Percentiles rank a stretch among this genome's conserved stretches.
Evolutionary conservation across 1,284 basidiomycete genomes (phyloP).

Genomic region (Irpex lacteus): DNA sequence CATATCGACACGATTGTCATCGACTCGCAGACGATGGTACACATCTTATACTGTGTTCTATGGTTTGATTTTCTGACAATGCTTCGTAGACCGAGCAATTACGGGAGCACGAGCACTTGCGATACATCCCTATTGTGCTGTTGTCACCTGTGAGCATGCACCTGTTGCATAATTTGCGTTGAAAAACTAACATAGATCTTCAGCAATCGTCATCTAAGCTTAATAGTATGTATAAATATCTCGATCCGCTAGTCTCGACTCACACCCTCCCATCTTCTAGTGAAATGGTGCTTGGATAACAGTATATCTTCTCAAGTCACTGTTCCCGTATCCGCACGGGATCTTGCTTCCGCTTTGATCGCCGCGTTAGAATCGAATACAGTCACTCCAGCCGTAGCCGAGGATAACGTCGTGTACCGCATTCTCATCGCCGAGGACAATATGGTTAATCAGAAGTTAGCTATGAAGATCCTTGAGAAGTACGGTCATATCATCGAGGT

Average conservation of each 20-base stretch:
- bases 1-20: slow-evolving; percentile 96
- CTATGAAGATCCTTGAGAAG: slow-evolving; percentile 96
- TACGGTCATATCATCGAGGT: slow-evolving; percentile 97
- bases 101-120: slow-evolving; percentile 89
- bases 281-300: slow-evolving; percentile 90
- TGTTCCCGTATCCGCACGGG: slow-evolving; percentile 86
- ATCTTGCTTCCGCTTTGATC: slow-evolving; percentile 89
- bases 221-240: slow-evolving; percentile 53
- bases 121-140: slow-evolving; percentile 97
- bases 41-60: slow-evolving; percentile 30
- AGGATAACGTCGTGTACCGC: slow-evolving; percentile 85
- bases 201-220: slow-evolving; percentile 58
- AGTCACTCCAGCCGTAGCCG: slow-evolving; percentile 75
- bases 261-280: slow-evolving; percentile 34
- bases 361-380: slow-evolving; percentile 94
- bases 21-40: slow-evolving; percentile 81
- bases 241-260: not conserved
- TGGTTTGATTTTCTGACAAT: slow-evolving; percentile 6
- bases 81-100: slow-evolving; percentile 74
- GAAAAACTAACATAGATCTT: slow-evolving; percentile 9
- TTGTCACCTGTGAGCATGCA: slow-evolving; percentile 60
- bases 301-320: slow-evolving; percentile 91
- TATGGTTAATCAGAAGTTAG: slow-evolving; percentile 95
- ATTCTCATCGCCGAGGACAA: slow-evolving; percentile 99
- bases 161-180: not conserved